A percentile compares a stretch with the other conserved stretches of the same genome.
Conservation (phyloP, 768 basidiomycete species). For the Lepiota brunneoincarnata region DNA sequence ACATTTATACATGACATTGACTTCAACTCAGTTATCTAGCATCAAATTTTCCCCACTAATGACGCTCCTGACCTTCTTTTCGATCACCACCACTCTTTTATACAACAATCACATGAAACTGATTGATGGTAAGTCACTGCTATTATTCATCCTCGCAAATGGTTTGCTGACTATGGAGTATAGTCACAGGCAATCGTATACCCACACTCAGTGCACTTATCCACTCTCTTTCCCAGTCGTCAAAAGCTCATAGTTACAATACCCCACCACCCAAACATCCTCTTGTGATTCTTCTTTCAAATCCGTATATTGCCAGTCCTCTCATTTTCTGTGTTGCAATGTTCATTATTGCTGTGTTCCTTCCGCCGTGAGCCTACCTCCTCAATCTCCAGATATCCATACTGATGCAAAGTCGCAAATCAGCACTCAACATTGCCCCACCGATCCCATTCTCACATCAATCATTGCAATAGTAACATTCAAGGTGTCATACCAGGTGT, state of each 20-base stretch:
- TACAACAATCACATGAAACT: slow-evolving; percentile 67
- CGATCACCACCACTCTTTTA: slow-evolving; percentile 51
- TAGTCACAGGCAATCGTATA: slow-evolving; percentile 63
- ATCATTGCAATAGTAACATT: slow-evolving; percentile 77
- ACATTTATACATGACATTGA: background rate
- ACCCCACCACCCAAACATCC: slow-evolving; percentile 31
- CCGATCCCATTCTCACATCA: slow-evolving; percentile 86
- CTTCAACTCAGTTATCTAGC: slow-evolving; percentile 19
- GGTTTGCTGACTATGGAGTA: background rate
- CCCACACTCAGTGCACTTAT: slow-evolving; percentile 50
- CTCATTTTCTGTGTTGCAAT: slow-evolving; percentile 56
- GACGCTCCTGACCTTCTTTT: slow-evolving; percentile 51
- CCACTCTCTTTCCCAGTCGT: slow-evolving; percentile 39
- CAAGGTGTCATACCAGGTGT: slow-evolving; percentile 81
- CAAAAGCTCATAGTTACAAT: slow-evolving; percentile 24
- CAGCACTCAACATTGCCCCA: slow-evolving; percentile 55
- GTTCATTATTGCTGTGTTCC: slow-evolving; percentile 45
- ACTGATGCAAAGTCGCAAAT: background rate
- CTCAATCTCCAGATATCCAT: background rate
- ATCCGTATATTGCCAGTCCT: slow-evolving; percentile 74
- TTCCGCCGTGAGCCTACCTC: slow-evolving; percentile 51
- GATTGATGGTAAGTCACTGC: slow-evolving; percentile 62
- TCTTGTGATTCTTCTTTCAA: slow-evolving; percentile 48
- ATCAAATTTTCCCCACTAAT: slow-evolving; percentile 69
- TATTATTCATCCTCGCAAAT: background rate